Base-by-base conservation (phyloP, 2,329 filamentous ascomycete species). In the Xylaria sp. region DNA sequence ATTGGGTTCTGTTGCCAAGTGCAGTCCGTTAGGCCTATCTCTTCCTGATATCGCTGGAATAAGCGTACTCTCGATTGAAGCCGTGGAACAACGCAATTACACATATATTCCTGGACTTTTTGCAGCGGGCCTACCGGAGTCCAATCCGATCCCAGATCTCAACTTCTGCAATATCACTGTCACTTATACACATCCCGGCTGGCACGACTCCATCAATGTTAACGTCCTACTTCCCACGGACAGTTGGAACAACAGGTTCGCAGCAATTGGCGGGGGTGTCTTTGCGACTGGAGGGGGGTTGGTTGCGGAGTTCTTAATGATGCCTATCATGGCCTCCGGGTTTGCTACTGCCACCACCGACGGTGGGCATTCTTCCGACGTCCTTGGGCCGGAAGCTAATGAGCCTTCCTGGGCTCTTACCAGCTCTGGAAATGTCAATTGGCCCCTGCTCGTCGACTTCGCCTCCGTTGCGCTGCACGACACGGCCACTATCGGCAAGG, bases 141-240 rank as follows among this genome's bases (percentile, higher is more conserved):
- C 60, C 7, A 15, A 13, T 40, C 38, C 51, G 0, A 63, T 63
- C 40, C 51, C 60, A 26, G 51, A 63, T 36, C 60, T 63, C 51
- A 56, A 49, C 2, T 80, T 81, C 74, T 84, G 82, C 76, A 83
- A 83, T 59, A 78, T 83, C 54, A 82, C 80, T 1, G 74, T 83
- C 9, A 74, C 76, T 28, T 83, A 83, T 72, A 82, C 79, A 0
- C 82, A 83, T 73, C 78, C 80, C 3, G 81, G 82, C 20, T 77
- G 79, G 69, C 73, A 77, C 40, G 82, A 83, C 66, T 73, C 63
- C 1, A 76, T 83, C 54, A 75, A 77, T 42, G 75, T 81, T 2
- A 74, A 80, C 74, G 64, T 80, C 64, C 76, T 79, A 78, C 68
- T 65, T 26, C 62, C 62, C 4, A 46, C 44, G 23, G 54, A 59